Base-by-base conservation (phyloP, 768 basidiomycete genomes). In the Macrolepiota dolichaula region DNA sequence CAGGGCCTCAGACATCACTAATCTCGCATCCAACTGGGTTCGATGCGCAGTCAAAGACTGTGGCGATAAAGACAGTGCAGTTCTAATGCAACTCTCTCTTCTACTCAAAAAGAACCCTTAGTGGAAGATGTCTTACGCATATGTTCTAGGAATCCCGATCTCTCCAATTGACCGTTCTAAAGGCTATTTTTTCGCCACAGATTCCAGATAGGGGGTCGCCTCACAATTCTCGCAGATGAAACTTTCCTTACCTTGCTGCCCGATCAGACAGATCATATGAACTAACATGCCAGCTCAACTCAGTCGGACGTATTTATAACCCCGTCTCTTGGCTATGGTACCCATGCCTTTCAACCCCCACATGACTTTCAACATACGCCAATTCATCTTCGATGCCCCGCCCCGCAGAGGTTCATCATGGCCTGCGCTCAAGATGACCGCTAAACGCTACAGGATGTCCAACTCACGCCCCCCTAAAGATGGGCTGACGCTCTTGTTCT, bases 401-500 rank as follows among this genome's bases (percentile, higher is more conserved):
- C 49, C 63, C 4, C 59, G 63, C 25, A 61, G 40, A 44, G 61
- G 56, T 32, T 60, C 53, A 17, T 37, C 58, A 61, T 61, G 59
- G 59, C 52, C 59, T 12, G 7, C 52, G 12, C 72, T 81, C 50
- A 79, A 77, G 65, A 77, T 81, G 65, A 73, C 75, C 2, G 80
- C 79, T 0, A 82, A 81, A 46, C 73, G 79, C 22, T 83, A 83
- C 60, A 74, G 72, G 7, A 62, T 59, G 6, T 60, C 59, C 4
- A 51, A 65, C 0, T 74, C 73, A 6, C 53, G 53, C 1, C 55
- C 67, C 11, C 74, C 76, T 59, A 51, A 35, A 4, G 51, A 68
- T 5, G 81, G 81, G 0, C 49, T 82, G 35, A 83, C 79, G 1
- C 65, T 84, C 47, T 59, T 83, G 13, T 79, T 82, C 55, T 73